phyloP scores from a whole-genome alignment of 495 filamentous ascomycete genomes.

The Podospora fimiseda region DNA sequence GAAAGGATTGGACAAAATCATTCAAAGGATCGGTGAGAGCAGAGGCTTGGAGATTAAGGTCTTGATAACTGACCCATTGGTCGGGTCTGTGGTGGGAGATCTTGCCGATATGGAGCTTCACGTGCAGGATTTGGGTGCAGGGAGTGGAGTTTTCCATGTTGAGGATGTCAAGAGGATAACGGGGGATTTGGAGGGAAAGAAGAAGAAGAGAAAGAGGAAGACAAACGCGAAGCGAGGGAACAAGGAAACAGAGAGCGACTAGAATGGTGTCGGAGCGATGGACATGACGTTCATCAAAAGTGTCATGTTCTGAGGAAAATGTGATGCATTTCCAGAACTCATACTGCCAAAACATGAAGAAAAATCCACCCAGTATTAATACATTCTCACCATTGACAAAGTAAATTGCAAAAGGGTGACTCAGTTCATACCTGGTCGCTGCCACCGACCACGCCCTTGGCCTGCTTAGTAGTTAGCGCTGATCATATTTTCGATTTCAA shows the following conservation, averaged over 20 bases:
- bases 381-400: no score
- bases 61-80: slow-evolving; percentile 7
- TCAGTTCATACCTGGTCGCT: no score
- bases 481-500: no score
- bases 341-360: no score
- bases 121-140: not conserved
- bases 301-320: no score
- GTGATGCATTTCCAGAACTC: no score
- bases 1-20: not conserved
- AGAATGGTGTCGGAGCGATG: not conserved
- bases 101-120: not conserved
- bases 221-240: not conserved
- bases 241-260: not conserved
- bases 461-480: no score
- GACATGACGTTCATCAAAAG: no score
- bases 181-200: not conserved
- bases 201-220: not conserved
- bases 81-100: not conserved
- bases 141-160: not conserved
- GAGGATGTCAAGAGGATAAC: not conserved
- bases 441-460: no score
- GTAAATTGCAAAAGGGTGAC: no score
- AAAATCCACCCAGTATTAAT: no score
- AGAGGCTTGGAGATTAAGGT: slow-evolving; percentile 4
- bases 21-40: not conserved